Base-by-base conservation (phyloP, 1,139 yeast species). In the Yamadazyma oceani region DNA sequence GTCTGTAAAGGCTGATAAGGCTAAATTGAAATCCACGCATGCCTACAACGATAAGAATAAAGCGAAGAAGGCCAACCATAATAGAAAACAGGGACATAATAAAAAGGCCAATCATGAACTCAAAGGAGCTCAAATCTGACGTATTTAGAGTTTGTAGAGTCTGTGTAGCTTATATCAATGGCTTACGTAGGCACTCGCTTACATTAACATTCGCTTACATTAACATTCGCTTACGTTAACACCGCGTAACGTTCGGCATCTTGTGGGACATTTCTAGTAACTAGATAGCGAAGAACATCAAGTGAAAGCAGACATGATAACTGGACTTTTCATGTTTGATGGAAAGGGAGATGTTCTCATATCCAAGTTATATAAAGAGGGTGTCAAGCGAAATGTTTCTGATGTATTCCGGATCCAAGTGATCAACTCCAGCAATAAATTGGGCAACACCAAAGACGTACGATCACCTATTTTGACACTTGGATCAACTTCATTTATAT, bases 331-430 rank as follows among this genome's bases (percentile, higher is more conserved):
- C 51, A 69, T 92, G 17, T 86, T 76, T 65, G 88, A 85, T 51
- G 73, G 75, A 40, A 80, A 84, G 44, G 97, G 97, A 8, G 97
- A 90, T 55, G 80, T 88, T n/a, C 68, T 92, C 36, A 79, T 90
- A 37, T 82, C 94, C 22, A 78, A 87, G 44, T 58, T 86, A 32
- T 84, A 82, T 60, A 73, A 82, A 38, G 87, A 82, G 40, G 87
- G 87, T 0, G 73, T 86, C 39, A 69, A 56, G 44, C 51, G 73
- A 15, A 84, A 84, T 39, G 80, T 90, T 27, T 75, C 94, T n/a
- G 97, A 90, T 50, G 88, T 89, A 31, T 92, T 92, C 57, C 76
- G 96, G 25, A 84, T 90, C 44, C 96, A 92, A 55, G 95, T 89
- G 27, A 86, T 90, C 35, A 73, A 87, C 37, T 77, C 61, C 34